A percentile compares a stretch with the other conserved stretches of the same genome.
Evolutionary conservation across 305 asterid species (phyloP).

Genomic region (Andrographis paniculata): DNA sequence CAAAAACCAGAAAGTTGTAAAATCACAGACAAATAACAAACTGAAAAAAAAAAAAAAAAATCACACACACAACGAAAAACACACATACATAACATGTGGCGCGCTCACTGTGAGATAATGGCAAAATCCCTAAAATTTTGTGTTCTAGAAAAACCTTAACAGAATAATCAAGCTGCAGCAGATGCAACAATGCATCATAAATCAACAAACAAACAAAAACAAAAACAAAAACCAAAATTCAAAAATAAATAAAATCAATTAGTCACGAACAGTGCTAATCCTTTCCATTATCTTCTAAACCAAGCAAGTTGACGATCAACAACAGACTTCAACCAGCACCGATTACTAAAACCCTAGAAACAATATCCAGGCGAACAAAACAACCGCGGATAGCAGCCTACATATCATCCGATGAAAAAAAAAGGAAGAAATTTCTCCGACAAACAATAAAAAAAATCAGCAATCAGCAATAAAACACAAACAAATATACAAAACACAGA

Average conservation of each 20-base stretch:
- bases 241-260: background rate
- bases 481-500: background rate
- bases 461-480: background rate
- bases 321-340: conserved; percentile 12
- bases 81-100: too few species aligned
- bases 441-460: background rate
- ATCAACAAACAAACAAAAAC: conserved; percentile 2
- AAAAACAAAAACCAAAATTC: conserved; percentile 7
- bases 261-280: conserved; percentile 21
- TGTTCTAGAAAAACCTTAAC: too few species aligned
- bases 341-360: conserved; percentile 14
- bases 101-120: too few species aligned
- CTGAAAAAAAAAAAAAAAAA: too few species aligned
- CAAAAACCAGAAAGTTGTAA: too few species aligned
- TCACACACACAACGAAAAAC: too few species aligned
- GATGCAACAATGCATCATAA: conserved; percentile 14
- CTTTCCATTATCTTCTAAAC: conserved; percentile 25
- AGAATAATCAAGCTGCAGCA: conserved; percentile 11
- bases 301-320: conserved; percentile 26
- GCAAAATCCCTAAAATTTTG: background rate
- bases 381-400: conserved; percentile 18
- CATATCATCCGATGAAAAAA: too few species aligned
- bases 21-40: too few species aligned
- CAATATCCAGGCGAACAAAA: conserved; percentile 13
- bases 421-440: too few species aligned